Conservation (phyloP, 305 asterid species). For the Fraxinus dipetala region DNA sequence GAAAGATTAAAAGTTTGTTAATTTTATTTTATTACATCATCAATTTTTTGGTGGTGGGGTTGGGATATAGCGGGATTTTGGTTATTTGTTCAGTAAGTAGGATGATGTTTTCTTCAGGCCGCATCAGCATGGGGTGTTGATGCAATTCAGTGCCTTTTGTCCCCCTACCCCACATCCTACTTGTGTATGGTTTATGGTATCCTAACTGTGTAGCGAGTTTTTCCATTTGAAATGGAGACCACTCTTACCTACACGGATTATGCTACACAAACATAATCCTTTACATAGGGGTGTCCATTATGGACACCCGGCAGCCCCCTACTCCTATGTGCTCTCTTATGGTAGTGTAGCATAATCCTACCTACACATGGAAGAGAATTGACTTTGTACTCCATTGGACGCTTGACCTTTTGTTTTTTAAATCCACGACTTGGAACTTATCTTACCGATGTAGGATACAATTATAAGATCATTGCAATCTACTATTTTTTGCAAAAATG, state of each 20-base stretch:
- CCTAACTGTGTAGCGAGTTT: neutral
- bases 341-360: neutral
- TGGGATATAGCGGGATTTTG: neutral
- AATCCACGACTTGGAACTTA: neutral
- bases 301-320: no score
- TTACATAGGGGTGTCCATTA: no score
- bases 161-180: conserved; percentile 12
- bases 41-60: neutral
- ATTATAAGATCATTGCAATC: neutral
- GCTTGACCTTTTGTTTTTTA: neutral
- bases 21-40: neutral
- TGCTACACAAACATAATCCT: no score
- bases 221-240: neutral
- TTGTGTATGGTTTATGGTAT: neutral
- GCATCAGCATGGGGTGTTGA: conserved; percentile 5
- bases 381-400: neutral
- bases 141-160: conserved; percentile 1
- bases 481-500: neutral
- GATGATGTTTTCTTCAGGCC: neutral
- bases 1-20: neutral
- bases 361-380: neutral
- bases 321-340: no score
- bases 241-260: neutral
- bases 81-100: neutral
- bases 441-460: neutral